Evolutionary conservation across 345 rosid species (phyloP), one percentile per base, ranked within the genome.

Genomic region (Ricinus communis): DNA sequence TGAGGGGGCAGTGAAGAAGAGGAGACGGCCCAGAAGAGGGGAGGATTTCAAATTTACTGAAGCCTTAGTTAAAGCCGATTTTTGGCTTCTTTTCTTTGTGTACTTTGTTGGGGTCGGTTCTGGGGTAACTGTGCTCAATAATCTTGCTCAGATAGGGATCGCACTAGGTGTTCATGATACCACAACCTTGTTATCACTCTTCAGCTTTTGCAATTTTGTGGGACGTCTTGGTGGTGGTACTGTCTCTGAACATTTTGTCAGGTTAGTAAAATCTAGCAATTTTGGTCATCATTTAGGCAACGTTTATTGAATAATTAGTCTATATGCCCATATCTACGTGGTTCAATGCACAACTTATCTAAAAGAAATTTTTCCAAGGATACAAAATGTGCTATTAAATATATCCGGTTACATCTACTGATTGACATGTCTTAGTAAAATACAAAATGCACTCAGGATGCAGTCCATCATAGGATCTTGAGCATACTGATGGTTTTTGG

Each of bases 11-110:
- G 77, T 89, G 64, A 82, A 84, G 84, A 89, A 88, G 80, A 88
- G 71, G 76, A 81, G 87, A 69, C 77, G 80, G 78, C 91, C 93
- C 45, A 88, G 80, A 75, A 79, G 93, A 74, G 93, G 93, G 62
- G 91, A 88, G 78, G 89, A 87, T 76, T 89, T 89, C 71, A 80
- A 64, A 50, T 85, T 89, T 69, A 72, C 62, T 21, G 94, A 85
- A 72, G 94, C 91, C 65, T 59, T 85, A 64, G 49, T 89, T 68
- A 87, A 89, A 79, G 91, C 94, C 33, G 94, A 89, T 84, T 89
- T 87, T 80, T 89, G 94, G 94, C 90, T 87, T 54, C 90, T 89
- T 71, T 89, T 84, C 80, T 77, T 79, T 56, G 87, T 83, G 70
- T 89, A 80, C 79, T 89, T 89, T 70, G 78, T 77, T 10, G 91